Evolutionary conservation across 495 filamentous ascomycete genomes (phyloP).

Genomic region (Penicillium desertorum): DNA sequence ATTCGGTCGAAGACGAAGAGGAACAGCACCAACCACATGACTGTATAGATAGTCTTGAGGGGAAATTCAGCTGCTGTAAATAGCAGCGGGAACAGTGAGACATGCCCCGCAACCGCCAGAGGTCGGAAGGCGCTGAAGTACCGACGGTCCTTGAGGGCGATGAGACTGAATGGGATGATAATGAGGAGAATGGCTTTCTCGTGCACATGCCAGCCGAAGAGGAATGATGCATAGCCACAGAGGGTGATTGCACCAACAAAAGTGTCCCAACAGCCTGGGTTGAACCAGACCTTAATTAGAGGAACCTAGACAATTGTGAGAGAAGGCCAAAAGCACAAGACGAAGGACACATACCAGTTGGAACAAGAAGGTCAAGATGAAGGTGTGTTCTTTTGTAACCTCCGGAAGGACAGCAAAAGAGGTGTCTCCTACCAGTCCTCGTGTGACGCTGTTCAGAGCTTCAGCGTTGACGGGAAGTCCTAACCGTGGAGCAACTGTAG

Average conservation of each 20-base stretch:
- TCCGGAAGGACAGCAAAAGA: slow-evolving; percentile 91
- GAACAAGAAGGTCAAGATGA: slow-evolving; percentile 77
- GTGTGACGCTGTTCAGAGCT: slow-evolving; percentile 83
- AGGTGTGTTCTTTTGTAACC: slow-evolving; percentile 75
- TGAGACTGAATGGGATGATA: slow-evolving; percentile 91
- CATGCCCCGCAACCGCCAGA: slow-evolving; percentile 87
- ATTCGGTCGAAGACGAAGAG: slow-evolving; percentile 81
- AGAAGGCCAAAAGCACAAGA: neutral
- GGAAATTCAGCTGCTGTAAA: slow-evolving; percentile 88
- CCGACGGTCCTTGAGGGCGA: slow-evolving; percentile 87
- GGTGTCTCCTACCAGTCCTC: slow-evolving; percentile 92
- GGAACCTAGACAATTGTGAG: slow-evolving; percentile 53
- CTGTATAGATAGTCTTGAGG: slow-evolving; percentile 87
- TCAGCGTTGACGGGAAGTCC: slow-evolving; percentile 67
- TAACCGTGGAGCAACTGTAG: slow-evolving; percentile 72
- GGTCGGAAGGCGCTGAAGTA: slow-evolving; percentile 91
- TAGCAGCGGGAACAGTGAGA: slow-evolving; percentile 90
- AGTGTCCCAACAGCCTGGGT: slow-evolving; percentile 81
- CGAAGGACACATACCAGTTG: slow-evolving; percentile 58
- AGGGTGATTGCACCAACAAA: slow-evolving; percentile 89
- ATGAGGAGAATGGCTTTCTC: slow-evolving; percentile 95
- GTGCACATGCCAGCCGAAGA: slow-evolving; percentile 98
- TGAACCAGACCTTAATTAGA: slow-evolving; percentile 76
- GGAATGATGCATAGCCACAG: slow-evolving; percentile 95
- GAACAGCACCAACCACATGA: slow-evolving; percentile 88